Conservation (phyloP, 148 eudicot species). For the Diospyros lotus region DNA sequence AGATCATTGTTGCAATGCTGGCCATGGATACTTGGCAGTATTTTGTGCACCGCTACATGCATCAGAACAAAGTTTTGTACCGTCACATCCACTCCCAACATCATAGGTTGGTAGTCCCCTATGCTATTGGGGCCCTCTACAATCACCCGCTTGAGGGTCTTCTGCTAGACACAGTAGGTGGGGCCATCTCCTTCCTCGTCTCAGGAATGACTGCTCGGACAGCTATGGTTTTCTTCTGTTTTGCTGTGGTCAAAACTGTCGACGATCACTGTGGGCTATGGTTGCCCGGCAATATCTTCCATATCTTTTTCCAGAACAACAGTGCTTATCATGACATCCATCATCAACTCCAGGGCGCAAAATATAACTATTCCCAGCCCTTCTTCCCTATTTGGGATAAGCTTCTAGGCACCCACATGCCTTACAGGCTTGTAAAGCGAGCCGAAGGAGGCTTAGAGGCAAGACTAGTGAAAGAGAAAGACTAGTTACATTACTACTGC, state of each 20-base stretch:
- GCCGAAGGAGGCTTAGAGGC: constrained; percentile 50
- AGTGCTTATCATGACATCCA: constrained; percentile 55
- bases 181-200: constrained; percentile 44
- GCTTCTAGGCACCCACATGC: constrained; percentile 46
- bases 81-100: constrained; percentile 51
- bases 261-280: constrained; percentile 56
- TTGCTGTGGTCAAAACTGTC: constrained; percentile 46
- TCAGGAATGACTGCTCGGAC: constrained; percentile 53
- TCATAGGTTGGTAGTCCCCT: constrained; percentile 42
- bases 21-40: constrained; percentile 54
- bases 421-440: constrained; percentile 40
- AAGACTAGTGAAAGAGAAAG: constrained; percentile 35
- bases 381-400: constrained; percentile 52
- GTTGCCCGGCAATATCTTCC: constrained; percentile 54
- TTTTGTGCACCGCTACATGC: constrained; percentile 55
- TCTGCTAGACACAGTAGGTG: constrained; percentile 43
- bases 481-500: constrained; percentile 7
- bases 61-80: constrained; percentile 47
- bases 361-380: constrained; percentile 48
- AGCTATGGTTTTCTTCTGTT: constrained; percentile 49
- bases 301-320: constrained; percentile 42
- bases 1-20: constrained; percentile 41
- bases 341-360: constrained; percentile 48
- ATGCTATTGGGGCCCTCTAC: constrained; percentile 53
- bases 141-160: constrained; percentile 55